A percentile compares a stretch with the other conserved stretches of the same genome.
phyloP scores from a whole-genome alignment of 257 asterid species.

The Gynochthodes officinalis region DNA sequence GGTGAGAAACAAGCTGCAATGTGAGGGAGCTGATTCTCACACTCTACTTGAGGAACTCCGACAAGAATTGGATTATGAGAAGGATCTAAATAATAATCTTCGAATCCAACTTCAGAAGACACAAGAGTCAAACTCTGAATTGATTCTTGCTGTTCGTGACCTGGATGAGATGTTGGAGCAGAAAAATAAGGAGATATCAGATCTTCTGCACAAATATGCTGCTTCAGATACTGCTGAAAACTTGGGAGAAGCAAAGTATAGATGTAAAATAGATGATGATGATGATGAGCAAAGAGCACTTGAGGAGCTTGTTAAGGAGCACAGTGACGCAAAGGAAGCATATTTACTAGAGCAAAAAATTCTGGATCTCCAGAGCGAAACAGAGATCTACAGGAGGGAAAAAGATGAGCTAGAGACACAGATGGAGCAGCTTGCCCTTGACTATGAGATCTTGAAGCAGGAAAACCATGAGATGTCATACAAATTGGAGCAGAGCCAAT shows the following conservation, averaged over 20 bases:
- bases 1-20: slow-evolving; percentile 31
- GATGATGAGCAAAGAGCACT: slow-evolving; percentile 79
- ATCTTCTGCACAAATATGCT: slow-evolving; percentile 27
- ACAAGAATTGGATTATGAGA: slow-evolving; percentile 75
- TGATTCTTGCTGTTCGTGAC: slow-evolving; percentile 86
- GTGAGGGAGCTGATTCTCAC: slow-evolving; percentile 51
- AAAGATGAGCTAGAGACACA: slow-evolving; percentile 84
- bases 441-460: slow-evolving; percentile 91
- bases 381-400: slow-evolving; percentile 69
- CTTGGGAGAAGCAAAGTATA: slow-evolving; percentile 22
- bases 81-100: slow-evolving; percentile 67
- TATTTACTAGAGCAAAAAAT: slow-evolving; percentile 70
- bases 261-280: slow-evolving; percentile 32
- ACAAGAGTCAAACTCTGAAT: slow-evolving; percentile 79
- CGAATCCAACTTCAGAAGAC: slow-evolving; percentile 80
- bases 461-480: slow-evolving; percentile 77
- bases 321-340: slow-evolving; percentile 60
- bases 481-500: slow-evolving; percentile 77
- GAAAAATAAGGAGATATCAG: slow-evolving; percentile 50
- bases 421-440: slow-evolving; percentile 98
- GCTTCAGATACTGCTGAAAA: slow-evolving; percentile 20
- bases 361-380: slow-evolving; percentile 62
- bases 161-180: slow-evolving; percentile 86
- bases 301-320: slow-evolving; percentile 74
- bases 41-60: slow-evolving; percentile 69